A percentile compares a stretch with the other conserved stretches of the same genome.
phyloP scores from a whole-genome alignment of 2,329 filamentous ascomycete genomes.

The Magnaporthiopsis rhizophila region DNA sequence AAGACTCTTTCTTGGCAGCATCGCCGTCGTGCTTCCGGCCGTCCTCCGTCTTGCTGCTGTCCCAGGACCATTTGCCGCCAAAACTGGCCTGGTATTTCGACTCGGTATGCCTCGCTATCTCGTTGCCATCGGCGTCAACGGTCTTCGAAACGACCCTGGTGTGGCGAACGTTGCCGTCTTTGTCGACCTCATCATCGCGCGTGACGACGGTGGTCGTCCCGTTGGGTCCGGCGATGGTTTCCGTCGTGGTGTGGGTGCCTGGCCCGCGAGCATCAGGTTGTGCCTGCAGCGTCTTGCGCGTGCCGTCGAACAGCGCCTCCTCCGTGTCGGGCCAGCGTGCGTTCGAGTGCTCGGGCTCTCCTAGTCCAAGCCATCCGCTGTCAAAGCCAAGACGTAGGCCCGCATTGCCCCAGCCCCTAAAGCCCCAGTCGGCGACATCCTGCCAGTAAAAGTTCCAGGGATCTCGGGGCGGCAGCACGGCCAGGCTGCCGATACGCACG shows the following conservation, averaged over 20 bases:
- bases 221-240: background rate
- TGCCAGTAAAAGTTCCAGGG: background rate
- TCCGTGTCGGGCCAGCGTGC: background rate
- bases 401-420: background rate
- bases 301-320: background rate
- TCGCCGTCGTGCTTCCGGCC: background rate
- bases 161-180: constrained; percentile 31
- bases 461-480: background rate
- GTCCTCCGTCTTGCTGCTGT: background rate
- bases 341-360: background rate
- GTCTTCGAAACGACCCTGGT: constrained; percentile 31
- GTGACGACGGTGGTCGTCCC: constrained; percentile 24
- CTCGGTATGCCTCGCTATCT: constrained; percentile 29
- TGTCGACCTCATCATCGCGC: constrained; percentile 34
- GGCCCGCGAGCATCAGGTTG: background rate
- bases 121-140: constrained; percentile 32
- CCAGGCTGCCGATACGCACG: background rate
- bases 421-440: background rate
- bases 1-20: background rate
- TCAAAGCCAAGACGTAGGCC: background rate
- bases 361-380: background rate
- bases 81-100: constrained; percentile 2
- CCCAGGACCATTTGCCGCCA: constrained; percentile 5
- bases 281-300: background rate
- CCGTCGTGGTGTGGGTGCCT: constrained; percentile 3